phyloP scores from a whole-genome alignment of 2,329 filamentous ascomycete genomes.

The Arthrobotrys conoides region DNA sequence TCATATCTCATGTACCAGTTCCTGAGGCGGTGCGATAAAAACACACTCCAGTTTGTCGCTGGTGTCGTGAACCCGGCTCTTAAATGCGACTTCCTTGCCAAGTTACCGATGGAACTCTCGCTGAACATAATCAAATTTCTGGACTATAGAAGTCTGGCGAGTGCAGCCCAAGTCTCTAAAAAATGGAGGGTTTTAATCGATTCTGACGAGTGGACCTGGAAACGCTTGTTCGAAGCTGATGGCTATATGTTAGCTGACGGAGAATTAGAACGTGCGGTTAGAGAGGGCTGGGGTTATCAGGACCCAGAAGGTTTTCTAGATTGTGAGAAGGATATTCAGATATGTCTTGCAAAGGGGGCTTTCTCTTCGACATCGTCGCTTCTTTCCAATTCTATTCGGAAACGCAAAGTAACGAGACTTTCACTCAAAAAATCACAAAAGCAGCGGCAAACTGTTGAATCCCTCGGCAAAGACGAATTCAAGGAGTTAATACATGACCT shows the following conservation, averaged over 20 bases:
- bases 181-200: conserved; percentile 93
- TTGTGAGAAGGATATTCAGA: conserved; percentile 80
- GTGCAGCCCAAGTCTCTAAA: conserved; percentile 91
- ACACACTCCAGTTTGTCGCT: conserved; percentile 89
- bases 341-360: conserved; percentile 49
- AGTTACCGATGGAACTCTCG: conserved; percentile 87
- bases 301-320: conserved; percentile 82
- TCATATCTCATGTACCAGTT: conserved; percentile 98
- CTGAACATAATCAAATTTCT: conserved; percentile 90
- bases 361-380: conserved; percentile 53
- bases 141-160: conserved; percentile 86
- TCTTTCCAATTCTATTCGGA: conserved; percentile 66
- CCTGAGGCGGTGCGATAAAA: conserved; percentile 86
- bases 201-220: conserved; percentile 95
- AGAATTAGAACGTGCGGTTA: conserved; percentile 87
- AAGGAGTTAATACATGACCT: conserved; percentile 64
- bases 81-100: conserved; percentile 90
- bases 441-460: conserved; percentile 69
- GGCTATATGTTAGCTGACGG: conserved; percentile 83
- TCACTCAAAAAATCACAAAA: conserved; percentile 72
- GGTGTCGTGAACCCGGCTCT: conserved; percentile 92
- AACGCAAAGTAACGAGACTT: conserved; percentile 69
- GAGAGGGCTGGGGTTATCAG: conserved; percentile 98
- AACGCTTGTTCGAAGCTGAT: conserved; percentile 87
- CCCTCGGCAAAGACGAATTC: conserved; percentile 64